Conservation (phyloP, 352 stramenopile species). For the Phytophthora pistaciae region DNA sequence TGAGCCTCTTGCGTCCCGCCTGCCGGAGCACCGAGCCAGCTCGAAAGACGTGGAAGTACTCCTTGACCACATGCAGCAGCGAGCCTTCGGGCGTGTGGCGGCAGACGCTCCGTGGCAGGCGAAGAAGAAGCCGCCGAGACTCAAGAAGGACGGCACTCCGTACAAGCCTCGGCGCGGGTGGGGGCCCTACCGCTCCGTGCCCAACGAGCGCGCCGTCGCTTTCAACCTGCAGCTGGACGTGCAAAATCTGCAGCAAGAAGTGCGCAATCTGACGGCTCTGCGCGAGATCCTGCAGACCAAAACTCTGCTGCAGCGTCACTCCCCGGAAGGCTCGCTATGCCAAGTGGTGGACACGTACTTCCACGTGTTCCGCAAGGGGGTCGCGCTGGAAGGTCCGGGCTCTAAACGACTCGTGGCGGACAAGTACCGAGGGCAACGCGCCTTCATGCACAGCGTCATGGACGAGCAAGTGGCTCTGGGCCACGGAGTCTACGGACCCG, state of each 20-base stretch:
- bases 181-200: slow-evolving; percentile 26
- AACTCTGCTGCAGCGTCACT: slow-evolving; percentile 29
- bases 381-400: background rate
- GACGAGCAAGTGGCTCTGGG: slow-evolving; percentile 28
- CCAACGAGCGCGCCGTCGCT: slow-evolving; percentile 37
- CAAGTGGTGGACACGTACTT: slow-evolving; percentile 11
- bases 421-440: slow-evolving; percentile 12
- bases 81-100: slow-evolving; percentile 19
- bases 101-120: background rate
- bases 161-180: slow-evolving; percentile 12
- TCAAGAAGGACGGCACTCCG: slow-evolving; percentile 8
- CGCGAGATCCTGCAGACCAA: slow-evolving; percentile 41
- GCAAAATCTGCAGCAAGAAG: slow-evolving; percentile 47
- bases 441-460: slow-evolving; percentile 18
- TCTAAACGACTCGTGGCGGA: slow-evolving; percentile 5
- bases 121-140: background rate
- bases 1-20: background rate
- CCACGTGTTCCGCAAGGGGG: slow-evolving; percentile 28
- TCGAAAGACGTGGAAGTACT: slow-evolving; percentile 20
- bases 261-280: slow-evolving; percentile 31
- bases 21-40: background rate
- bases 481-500: slow-evolving; percentile 23
- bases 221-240: slow-evolving; percentile 52
- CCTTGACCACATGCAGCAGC: slow-evolving; percentile 12
- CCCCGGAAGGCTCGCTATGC: slow-evolving; percentile 30